Percentiles rank a stretch among this genome's conserved stretches.
phyloP scores from a whole-genome alignment of 2,329 filamentous ascomycete species.

The Botrytis galanthina region DNA sequence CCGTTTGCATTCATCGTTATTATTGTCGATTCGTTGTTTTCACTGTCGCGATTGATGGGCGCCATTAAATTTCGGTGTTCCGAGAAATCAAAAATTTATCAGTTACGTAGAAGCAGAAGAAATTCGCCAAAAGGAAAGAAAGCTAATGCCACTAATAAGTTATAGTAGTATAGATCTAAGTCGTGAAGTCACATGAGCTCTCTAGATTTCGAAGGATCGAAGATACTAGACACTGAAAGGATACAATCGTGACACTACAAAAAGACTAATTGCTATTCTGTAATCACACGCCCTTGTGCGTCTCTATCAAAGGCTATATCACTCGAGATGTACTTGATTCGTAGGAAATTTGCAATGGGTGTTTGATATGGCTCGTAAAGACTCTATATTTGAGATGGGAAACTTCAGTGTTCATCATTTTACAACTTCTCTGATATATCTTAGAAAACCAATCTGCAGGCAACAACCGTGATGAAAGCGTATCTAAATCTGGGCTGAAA shows the following conservation, averaged over 20 bases:
- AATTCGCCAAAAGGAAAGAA: not conserved
- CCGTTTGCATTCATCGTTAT: not conserved
- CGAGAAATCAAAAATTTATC: not conserved
- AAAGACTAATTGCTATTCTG: not conserved
- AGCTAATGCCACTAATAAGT: not conserved
- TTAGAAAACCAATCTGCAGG: rapidly evolving
- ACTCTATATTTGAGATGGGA: too few species aligned
- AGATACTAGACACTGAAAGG: not conserved
- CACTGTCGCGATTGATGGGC: not conserved
- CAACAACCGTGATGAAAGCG: too few species aligned
- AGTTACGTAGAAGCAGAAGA: not conserved
- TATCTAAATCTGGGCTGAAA: too few species aligned
- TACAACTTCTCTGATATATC: rapidly evolving
- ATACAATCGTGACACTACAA: not conserved
- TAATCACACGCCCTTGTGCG: not conserved
- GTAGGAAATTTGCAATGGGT: not conserved
- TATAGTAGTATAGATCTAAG: not conserved
- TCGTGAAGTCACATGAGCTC: not conserved
- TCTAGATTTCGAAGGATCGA: not conserved
- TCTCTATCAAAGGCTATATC: not conserved
- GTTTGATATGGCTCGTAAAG: not conserved
- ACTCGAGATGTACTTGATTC: not conserved
- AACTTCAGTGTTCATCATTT: not conserved
- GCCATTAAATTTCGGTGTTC: not conserved
- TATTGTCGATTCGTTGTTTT: not conserved